Conservation (phyloP, 495 filamentous ascomycete genomes). For the Hypoxylon trugodes region DNA sequence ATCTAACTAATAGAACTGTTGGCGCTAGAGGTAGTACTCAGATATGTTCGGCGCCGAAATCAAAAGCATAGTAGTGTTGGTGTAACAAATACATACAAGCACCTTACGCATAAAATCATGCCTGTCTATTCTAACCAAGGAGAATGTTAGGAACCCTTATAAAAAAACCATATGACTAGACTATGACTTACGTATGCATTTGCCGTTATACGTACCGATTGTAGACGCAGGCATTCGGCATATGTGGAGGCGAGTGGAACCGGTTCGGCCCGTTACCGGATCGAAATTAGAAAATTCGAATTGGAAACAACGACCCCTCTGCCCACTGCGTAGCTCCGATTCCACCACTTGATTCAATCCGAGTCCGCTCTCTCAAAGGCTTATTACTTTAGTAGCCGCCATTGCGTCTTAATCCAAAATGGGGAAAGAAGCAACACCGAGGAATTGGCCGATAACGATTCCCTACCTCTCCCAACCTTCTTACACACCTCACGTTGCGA, state of each 20-base stretch:
- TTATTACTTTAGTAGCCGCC: not conserved
- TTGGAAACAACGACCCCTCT: not conserved
- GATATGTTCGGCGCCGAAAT: too few species aligned
- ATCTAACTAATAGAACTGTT: too few species aligned
- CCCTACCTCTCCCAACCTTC: constrained; percentile 61
- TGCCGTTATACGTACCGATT: not conserved
- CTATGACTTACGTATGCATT: too few species aligned
- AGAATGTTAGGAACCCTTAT: too few species aligned
- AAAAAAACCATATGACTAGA: too few species aligned
- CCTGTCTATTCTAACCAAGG: too few species aligned
- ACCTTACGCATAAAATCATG: too few species aligned
- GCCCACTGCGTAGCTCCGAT: not conserved
- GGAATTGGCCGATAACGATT: constrained; percentile 66
- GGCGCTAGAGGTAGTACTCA: too few species aligned
- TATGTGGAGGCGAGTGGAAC: constrained; percentile 2
- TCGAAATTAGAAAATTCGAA: too few species aligned
- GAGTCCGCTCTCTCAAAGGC: not conserved
- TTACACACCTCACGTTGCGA: constrained; percentile 57
- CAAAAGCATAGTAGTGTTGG: too few species aligned
- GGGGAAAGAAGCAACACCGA: constrained; percentile 46
- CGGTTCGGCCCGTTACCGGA: constrained; percentile 13
- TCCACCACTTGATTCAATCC: not conserved
- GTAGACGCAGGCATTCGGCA: not conserved
- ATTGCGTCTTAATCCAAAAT: constrained; percentile 11
- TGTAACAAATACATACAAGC: too few species aligned